These are phyloP conservation scores for Candida sp. DNA, from an alignment of 1,139 yeast species.

Conservation along the genomic window DNA sequence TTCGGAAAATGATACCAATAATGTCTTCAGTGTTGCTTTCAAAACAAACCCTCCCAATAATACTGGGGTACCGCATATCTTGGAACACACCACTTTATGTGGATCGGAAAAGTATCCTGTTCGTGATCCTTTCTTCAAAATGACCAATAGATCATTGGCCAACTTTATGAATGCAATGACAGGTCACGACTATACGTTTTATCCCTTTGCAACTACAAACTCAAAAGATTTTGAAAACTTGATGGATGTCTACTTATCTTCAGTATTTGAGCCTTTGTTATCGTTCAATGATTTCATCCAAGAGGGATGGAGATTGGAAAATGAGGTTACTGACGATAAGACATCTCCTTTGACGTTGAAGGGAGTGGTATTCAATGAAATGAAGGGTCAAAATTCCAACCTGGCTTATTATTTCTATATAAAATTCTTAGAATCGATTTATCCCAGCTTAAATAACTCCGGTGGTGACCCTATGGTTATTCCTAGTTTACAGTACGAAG, in stretches of 20 bases:
- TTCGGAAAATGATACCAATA: slow-evolving; percentile 68
- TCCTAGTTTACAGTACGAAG: slow-evolving; percentile 70
- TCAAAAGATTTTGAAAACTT: slow-evolving; percentile 75
- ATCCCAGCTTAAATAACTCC: slow-evolving; percentile 80
- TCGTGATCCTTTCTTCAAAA: slow-evolving; percentile 95
- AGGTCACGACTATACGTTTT: slow-evolving; percentile 92
- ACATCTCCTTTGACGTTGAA: slow-evolving; percentile 67
- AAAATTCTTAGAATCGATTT: slow-evolving; percentile 79
- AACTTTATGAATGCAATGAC: slow-evolving; percentile 99
- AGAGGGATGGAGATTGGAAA: slow-evolving; percentile 98
- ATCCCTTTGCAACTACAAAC: slow-evolving; percentile 96
- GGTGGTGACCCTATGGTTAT: slow-evolving; percentile 93
- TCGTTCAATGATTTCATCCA: slow-evolving; percentile 82
- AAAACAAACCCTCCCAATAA: slow-evolving; percentile 92
- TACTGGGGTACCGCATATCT: slow-evolving; percentile 94
- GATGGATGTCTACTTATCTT: slow-evolving; percentile 85
- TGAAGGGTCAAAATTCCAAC: slow-evolving; percentile 97
- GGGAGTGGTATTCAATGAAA: slow-evolving; percentile 97
- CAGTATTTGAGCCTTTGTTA: slow-evolving; percentile 80
- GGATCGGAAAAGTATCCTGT: slow-evolving; percentile 92
- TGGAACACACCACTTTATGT: slow-evolving; percentile 94
- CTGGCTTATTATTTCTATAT: slow-evolving; percentile 84
- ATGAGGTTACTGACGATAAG: slow-evolving; percentile 55
- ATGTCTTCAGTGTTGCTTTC: slow-evolving; percentile 86
- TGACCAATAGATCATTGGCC: slow-evolving; percentile 83